phyloP scores from a whole-genome alignment of 2,329 filamentous ascomycete genomes.

The Colletotrichum neosansevieriae region DNA sequence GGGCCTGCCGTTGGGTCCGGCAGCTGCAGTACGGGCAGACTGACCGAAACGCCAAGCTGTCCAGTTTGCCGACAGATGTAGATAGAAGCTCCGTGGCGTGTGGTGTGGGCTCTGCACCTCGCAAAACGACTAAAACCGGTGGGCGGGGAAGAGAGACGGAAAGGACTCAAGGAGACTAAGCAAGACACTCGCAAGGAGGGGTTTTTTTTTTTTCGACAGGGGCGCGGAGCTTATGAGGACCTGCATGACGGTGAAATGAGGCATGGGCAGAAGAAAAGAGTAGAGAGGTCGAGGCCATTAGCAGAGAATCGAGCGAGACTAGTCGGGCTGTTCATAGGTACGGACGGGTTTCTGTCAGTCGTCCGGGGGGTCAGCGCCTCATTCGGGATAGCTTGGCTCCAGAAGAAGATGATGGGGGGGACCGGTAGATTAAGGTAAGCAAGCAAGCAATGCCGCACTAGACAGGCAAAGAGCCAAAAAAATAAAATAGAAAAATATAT shows the following conservation, averaged over 20 bases:
- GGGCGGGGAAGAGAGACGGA: not conserved
- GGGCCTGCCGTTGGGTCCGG: not conserved
- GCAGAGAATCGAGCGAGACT: conserved; percentile 6
- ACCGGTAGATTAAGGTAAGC: not conserved
- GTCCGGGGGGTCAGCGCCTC: conserved; percentile 3
- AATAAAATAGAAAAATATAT: too few relatives aligned
- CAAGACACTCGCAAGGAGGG: not conserved
- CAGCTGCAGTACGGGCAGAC: not conserved
- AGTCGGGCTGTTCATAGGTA: conserved; percentile 11
- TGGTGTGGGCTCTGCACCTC: too few relatives aligned
- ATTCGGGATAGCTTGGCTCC: conserved; percentile 20
- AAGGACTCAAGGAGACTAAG: conserved; percentile 7
- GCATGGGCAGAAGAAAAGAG: not conserved
- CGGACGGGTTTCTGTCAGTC: not conserved
- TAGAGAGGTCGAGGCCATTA: not conserved
- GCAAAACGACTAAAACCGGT: not conserved
- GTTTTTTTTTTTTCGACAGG: conserved; percentile 1
- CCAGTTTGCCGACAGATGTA: not conserved
- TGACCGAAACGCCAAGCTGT: not conserved
- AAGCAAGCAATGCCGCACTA: not conserved
- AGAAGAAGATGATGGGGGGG: not conserved
- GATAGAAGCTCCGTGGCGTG: not conserved
- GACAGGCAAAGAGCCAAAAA: too few relatives aligned
- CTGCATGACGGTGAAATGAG: not conserved
- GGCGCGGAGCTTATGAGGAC: conserved; percentile 14